Percentiles rank a stretch among this genome's conserved stretches.
These are phyloP conservation scores for Ajuga reptans DNA, from an alignment of 305 asterid genomes.

Conservation along the genomic window DNA sequence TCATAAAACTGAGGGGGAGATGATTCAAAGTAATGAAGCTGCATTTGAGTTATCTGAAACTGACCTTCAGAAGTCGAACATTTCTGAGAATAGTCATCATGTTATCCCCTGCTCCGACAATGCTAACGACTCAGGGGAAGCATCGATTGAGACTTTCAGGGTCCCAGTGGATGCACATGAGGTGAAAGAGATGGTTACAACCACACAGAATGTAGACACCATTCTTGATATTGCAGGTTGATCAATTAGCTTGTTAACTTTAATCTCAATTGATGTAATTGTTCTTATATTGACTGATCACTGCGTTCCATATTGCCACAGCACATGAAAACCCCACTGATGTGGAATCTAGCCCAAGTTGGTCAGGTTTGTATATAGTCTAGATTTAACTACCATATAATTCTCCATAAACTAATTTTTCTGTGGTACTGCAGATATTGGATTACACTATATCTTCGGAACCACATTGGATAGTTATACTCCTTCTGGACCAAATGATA, in stretches of 20 bases:
- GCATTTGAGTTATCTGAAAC: constrained; percentile 11
- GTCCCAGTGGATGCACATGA: constrained; percentile 10
- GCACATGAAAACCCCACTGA: too few relatives aligned
- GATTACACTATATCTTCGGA: constrained; percentile 25
- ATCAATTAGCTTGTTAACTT: too few relatives aligned
- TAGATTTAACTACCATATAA: neutral
- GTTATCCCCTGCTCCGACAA: constrained; percentile 9
- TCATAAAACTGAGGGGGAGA: constrained; percentile 14
- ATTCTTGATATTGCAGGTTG: too few relatives aligned
- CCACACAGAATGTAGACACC: too few relatives aligned
- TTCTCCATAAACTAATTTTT: constrained; percentile 2
- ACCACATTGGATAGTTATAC: constrained; percentile 17
- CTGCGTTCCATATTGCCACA: too few relatives aligned
- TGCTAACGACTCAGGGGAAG: neutral
- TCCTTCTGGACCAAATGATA: constrained; percentile 11
- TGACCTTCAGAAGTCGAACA: constrained; percentile 11
- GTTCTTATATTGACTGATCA: too few relatives aligned
- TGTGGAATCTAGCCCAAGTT: constrained; percentile 18
- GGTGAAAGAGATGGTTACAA: neutral
- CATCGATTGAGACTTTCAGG: neutral
- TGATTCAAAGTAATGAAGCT: constrained; percentile 17
- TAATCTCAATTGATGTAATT: too few relatives aligned
- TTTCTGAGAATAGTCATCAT: neutral
- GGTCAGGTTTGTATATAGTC: constrained; percentile 27
- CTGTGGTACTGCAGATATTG: constrained; percentile 27